These are phyloP conservation scores for Candida anutae DNA, from an alignment of 1,139 yeast species.

Conservation along the genomic window DNA sequence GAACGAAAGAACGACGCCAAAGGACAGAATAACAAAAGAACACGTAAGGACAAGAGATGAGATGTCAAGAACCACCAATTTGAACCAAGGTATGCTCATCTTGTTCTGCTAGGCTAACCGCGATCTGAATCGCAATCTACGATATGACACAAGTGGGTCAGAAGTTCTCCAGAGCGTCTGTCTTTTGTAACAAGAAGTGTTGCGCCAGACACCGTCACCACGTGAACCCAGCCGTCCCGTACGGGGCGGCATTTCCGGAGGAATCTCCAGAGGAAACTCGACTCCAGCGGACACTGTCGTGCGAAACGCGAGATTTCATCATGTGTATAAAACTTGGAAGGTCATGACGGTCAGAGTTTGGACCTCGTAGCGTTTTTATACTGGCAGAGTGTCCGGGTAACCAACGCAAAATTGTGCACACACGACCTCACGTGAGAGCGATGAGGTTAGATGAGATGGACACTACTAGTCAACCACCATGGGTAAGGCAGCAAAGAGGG, in stretches of 20 bases:
- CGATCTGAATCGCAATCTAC: background rate
- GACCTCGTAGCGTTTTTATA: conserved; percentile 11
- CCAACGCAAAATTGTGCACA: background rate
- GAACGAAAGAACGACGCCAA: too few relatives aligned
- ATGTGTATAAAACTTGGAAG: conserved; percentile 53
- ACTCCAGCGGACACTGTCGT: conserved; percentile 43
- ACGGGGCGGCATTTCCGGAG: conserved; percentile 29
- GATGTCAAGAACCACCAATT: background rate
- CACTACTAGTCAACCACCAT: too few relatives aligned
- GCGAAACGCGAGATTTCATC: conserved; percentile 55
- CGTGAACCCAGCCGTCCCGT: conserved; percentile 38
- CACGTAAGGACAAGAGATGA: too few relatives aligned
- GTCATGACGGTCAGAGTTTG: conserved; percentile 28
- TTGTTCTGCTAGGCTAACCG: background rate
- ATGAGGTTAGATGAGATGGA: too few relatives aligned
- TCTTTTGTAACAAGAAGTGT: conserved; percentile 48
- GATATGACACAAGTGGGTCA: conserved; percentile 27
- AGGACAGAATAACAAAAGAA: too few relatives aligned
- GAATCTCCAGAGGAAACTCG: conserved; percentile 31
- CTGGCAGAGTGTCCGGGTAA: conserved; percentile 17
- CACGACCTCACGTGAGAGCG: too few relatives aligned
- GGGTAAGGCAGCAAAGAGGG: too few relatives aligned
- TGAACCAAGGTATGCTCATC: background rate
- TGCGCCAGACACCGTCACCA: conserved; percentile 62
- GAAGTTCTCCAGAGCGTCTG: conserved; percentile 43